These are phyloP conservation scores for Trichoderma lentiforme DNA, from an alignment of 2,329 filamentous ascomycete genomes.

Conservation along the genomic window DNA sequence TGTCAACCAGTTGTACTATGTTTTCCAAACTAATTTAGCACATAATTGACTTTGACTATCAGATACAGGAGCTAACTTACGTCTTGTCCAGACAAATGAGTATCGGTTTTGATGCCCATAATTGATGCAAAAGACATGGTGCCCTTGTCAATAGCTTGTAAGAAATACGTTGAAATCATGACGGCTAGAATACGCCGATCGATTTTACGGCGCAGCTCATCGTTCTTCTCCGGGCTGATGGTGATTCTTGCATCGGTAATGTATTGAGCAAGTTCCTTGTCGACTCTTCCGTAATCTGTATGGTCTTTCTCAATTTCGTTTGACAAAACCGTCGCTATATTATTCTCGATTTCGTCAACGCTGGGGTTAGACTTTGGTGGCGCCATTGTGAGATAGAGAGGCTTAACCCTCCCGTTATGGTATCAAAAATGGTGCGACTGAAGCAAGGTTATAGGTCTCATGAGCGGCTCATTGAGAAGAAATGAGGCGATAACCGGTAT, in stretches of 20 bases:
- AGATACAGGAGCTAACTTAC: background rate
- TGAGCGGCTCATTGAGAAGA: background rate
- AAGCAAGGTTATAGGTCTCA: background rate
- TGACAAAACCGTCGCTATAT: background rate
- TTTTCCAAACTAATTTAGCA: background rate
- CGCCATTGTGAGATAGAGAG: background rate
- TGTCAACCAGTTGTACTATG: slow-evolving; percentile 7
- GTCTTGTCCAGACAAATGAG: background rate
- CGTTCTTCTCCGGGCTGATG: slow-evolving; percentile 3
- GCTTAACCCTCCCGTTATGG: too few species aligned
- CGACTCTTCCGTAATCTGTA: background rate
- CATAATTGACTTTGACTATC: background rate
- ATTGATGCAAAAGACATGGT: slow-evolving; percentile 13
- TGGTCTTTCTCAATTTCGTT: background rate
- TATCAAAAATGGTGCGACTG: background rate
- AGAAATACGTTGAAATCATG: slow-evolving; percentile 4
- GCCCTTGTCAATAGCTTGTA: slow-evolving; percentile 8
- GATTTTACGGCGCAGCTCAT: slow-evolving; percentile 1
- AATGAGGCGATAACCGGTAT: background rate
- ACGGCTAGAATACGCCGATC: slow-evolving; percentile 1
- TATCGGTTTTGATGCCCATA: slow-evolving; percentile 1
- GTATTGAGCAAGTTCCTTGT: slow-evolving; percentile 3
- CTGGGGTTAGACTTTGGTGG: background rate
- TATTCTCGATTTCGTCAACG: background rate
- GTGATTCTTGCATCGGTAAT: background rate